Conservation (phyloP, 306 rosid species). For the Quercus cerris region DNA sequence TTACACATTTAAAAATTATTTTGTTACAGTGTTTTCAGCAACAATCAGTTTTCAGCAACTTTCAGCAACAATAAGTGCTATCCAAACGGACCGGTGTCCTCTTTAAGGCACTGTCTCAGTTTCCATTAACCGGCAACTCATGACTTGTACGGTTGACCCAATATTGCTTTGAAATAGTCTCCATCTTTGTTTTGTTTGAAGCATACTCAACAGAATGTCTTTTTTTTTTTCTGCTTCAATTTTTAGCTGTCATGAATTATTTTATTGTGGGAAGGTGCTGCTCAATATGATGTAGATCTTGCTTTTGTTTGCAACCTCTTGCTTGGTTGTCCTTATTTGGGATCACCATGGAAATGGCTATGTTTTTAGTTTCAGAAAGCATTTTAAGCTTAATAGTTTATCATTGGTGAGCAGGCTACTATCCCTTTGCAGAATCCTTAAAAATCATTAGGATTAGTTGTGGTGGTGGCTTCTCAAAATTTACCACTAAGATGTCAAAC, state of each 20-base stretch:
- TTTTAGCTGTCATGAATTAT: neutral
- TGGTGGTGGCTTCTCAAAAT: neutral
- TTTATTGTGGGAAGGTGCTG: neutral
- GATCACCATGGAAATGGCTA: neutral
- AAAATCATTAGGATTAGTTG: neutral
- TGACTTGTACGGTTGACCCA: neutral
- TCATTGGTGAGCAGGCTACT: neutral
- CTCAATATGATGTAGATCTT: neutral
- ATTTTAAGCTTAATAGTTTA: neutral
- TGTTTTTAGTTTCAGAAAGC: neutral
- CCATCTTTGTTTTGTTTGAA: neutral
- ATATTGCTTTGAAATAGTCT: neutral
- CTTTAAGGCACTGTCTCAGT: neutral
- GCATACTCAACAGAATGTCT: neutral
- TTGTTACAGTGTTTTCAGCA: too few species aligned
- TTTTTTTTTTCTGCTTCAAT: neutral
- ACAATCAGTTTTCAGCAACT: too few species aligned
- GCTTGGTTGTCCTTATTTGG: neutral
- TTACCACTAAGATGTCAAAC: too few species aligned
- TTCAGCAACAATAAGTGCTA: too few species aligned
- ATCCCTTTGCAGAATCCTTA: too few species aligned
- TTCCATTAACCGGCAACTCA: neutral
- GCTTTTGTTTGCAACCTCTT: neutral
- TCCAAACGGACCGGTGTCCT: too few species aligned
- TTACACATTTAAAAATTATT: too few species aligned